Base-by-base conservation (phyloP, 176 grass and related monocot genomes). In the Thinopyrum elongatum region DNA sequence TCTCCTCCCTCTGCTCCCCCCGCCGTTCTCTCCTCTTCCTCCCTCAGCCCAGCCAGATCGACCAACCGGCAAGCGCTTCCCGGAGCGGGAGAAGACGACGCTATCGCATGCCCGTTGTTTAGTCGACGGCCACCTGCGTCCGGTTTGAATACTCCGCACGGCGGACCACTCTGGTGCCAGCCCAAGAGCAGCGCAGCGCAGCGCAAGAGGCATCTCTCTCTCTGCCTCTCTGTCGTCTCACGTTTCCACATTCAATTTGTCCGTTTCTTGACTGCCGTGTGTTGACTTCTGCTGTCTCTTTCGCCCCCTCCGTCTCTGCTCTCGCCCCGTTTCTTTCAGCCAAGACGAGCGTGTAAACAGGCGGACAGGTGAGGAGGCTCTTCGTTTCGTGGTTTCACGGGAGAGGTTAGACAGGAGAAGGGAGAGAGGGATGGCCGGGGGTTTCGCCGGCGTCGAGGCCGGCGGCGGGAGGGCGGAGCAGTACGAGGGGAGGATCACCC, bases 401-500 rank as follows among this genome's bases (percentile, higher is more conserved):
- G 10, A 60, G 44, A 62, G 64, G 22, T 5, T 21, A 47, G 21
- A 29, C 29, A 3, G 29, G 22, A 29, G 76, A n/a, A 23, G 28
- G 26, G 61, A n/a, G n/a, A 36, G 35, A 8, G 30, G 58, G 76
- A 98, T 99, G 97, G 97, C 90, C 0, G 97, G 94, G 0, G 94
- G 97, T 0, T 89, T 94, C 6, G 85, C 46, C 26, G 90, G 86
- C 73, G 91, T 87, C 68, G 78, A 36, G 0, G 97, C 88, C 4
- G 65, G 11, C 21, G 19, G n/a, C 21, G 84, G 88, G 61, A 88
- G 97, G 85, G 97, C 94, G 19, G 90, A 88, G 35, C 65, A 88
- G 3, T 99, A 99, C 38, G 92, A 99, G 39, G 97, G 94, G 15
- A 96, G 81, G 85, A 91, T 96, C 83, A 99, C 97, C 2, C 23